Percentiles rank a stretch among this genome's conserved stretches.
Evolutionary conservation across 352 stramenopile species (phyloP).

Genomic region (Pythium folliculosum): DNA sequence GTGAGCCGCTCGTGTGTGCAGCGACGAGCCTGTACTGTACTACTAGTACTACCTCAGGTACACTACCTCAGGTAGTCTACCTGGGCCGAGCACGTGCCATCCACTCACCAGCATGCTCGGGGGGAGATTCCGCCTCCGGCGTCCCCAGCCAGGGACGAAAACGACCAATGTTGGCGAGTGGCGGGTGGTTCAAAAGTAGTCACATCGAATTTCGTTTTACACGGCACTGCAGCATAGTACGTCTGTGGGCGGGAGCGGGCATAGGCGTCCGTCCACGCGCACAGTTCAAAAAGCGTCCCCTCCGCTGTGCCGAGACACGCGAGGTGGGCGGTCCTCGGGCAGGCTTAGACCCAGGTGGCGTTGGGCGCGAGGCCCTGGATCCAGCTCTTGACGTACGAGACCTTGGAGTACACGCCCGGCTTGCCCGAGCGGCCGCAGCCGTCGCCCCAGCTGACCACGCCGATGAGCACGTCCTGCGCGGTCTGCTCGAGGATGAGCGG

Average conservation of each 20-base stretch:
- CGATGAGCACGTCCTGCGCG: slow-evolving; percentile 41
- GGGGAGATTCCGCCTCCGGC: too few relatives aligned
- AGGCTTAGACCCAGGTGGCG: background rate
- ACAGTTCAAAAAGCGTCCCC: background rate
- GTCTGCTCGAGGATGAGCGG: slow-evolving; percentile 42
- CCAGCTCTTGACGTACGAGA: slow-evolving; percentile 45
- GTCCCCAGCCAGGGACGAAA: too few relatives aligned
- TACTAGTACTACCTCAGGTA: too few relatives aligned
- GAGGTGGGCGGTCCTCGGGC: too few relatives aligned
- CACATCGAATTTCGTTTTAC: background rate
- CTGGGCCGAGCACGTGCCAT: too few relatives aligned
- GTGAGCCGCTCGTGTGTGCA: too few relatives aligned
- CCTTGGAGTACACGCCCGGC: slow-evolving; percentile 53
- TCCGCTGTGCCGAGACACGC: too few relatives aligned
- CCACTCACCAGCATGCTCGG: too few relatives aligned
- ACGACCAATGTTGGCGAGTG: too few relatives aligned
- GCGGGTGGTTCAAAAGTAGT: background rate
- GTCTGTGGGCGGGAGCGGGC: too few relatives aligned
- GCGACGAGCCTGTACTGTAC: too few relatives aligned
- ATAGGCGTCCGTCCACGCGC: background rate
- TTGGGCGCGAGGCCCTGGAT: slow-evolving; percentile 37
- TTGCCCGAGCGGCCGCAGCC: slow-evolving; percentile 48
- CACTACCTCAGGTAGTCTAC: too few relatives aligned
- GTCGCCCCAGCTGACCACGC: slow-evolving; percentile 57
- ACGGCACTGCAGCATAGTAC: background rate